Evolutionary conservation across 2,329 filamentous ascomycete genomes (phyloP), one percentile per base, ranked within the genome.

Genomic region (Conoideocrella luteorostrata): DNA sequence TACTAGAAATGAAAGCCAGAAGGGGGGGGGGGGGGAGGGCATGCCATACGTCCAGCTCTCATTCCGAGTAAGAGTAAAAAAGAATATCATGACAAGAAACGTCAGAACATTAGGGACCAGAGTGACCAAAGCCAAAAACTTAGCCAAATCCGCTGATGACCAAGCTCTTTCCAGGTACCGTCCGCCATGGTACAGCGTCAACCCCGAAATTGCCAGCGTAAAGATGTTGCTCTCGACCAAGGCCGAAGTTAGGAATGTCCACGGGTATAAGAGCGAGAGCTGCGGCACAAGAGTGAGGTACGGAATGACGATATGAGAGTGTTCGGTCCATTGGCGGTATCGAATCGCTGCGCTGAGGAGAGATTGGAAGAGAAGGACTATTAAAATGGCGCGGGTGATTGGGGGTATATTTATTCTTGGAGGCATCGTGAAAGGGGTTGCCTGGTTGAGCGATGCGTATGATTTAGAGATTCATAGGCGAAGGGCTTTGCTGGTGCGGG

Each of bases 121-220:
- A 12, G 86, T 75, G 39, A 84, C 77, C 51, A 95, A 74, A 13
- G 86, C 69, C 38, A 96, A 72, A 63, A 96, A 96, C 66, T 95
- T 96, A 57, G 82, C 88, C 62, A 96, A 88, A 64, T 97, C 91
- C 45, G 78, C 79, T 21, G 88, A 91, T 24, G 89, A 90, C 93
- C 91, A 98, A 26, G 93, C 91, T 58, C 93, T 77, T 74, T 98
- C 93, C 18, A 98, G 78, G 64, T 98, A 98, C 56, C 89, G 82
- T 9, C 93, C 93, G 44, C 91, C 91, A 69, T 95, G 88, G 65
- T 90, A 95, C 43, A 97, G 68, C 1, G 90, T 90, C 34, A 83
- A 70, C 22, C 76, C 82, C 38, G 88, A 88, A 45, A 95, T 80
- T 21, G 79, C 68, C 34, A 96, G 74, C 10, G 88, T 95, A 58